Conservation (phyloP, 1,139 yeast genomes). For the Fermentozyma sake region DNA sequence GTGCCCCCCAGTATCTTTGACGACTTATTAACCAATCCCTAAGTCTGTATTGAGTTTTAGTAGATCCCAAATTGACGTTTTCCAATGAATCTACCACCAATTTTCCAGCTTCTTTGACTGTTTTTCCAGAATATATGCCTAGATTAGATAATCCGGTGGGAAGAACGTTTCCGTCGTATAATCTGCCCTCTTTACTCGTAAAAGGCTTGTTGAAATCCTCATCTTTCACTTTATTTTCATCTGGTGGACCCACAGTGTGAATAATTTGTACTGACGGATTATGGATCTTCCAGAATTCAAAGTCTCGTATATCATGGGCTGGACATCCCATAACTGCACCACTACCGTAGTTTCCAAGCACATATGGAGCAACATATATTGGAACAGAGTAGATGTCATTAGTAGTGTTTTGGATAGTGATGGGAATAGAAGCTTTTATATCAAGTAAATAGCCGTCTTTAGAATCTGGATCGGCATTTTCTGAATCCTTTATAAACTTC, state of each 20-base stretch:
- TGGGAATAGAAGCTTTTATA: slow-evolving; percentile 57
- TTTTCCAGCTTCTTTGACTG: slow-evolving; percentile 47
- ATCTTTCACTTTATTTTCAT: slow-evolving; percentile 4
- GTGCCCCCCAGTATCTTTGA: slow-evolving; percentile 98
- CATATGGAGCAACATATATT: slow-evolving; percentile 87
- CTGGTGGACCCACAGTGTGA: slow-evolving; percentile 35
- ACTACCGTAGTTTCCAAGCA: slow-evolving; percentile 72
- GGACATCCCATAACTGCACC: slow-evolving; percentile 99
- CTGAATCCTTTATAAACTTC: slow-evolving; percentile 39
- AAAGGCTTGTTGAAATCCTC: slow-evolving; percentile 31
- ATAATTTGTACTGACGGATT: slow-evolving; percentile 41
- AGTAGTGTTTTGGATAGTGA: slow-evolving; percentile 29
- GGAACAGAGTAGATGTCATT: slow-evolving; percentile 43
- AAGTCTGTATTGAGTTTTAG: slow-evolving; percentile 54
- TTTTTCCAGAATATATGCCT: slow-evolving; percentile 49
- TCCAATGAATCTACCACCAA: slow-evolving; percentile 43
- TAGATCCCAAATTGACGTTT: slow-evolving; percentile 36
- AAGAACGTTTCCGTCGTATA: slow-evolving; percentile 34
- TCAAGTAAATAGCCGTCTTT: slow-evolving; percentile 61
- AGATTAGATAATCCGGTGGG: slow-evolving; percentile 30
- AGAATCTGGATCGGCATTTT: slow-evolving; percentile 40
- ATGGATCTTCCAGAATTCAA: slow-evolving; percentile 69
- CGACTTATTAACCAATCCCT: slow-evolving; percentile 94
- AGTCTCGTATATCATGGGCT: slow-evolving; percentile 84
- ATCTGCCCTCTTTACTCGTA: slow-evolving; percentile 47